Conservation (phyloP, 2,329 filamentous ascomycete genomes). For the Cucurbitaria berberidis region DNA sequence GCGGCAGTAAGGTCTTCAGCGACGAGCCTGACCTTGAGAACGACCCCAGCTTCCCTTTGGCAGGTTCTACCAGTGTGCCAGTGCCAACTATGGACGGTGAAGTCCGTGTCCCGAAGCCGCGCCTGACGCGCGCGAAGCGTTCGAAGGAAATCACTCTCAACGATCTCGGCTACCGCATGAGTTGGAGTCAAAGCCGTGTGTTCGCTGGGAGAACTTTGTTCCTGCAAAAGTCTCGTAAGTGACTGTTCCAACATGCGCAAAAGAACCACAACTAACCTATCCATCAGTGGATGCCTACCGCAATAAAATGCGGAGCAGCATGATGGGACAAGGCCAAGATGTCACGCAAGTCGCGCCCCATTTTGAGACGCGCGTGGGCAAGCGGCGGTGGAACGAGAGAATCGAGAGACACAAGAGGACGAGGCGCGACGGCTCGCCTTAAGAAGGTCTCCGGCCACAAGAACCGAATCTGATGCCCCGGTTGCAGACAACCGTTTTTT, state of each 20-base stretch:
- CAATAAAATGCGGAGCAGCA: constrained; percentile 84
- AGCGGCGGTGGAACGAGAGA: constrained; percentile 65
- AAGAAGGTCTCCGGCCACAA: constrained; percentile 34
- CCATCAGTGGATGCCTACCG: constrained; percentile 86
- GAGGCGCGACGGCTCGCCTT: constrained; percentile 48
- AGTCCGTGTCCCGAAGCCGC: constrained; percentile 75
- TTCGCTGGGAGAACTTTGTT: constrained; percentile 88
- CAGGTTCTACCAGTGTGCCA: constrained; percentile 56
- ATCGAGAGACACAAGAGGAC: constrained; percentile 52
- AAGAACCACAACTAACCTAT: constrained; percentile 31
- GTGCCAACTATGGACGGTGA: constrained; percentile 70
- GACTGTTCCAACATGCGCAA: not conserved
- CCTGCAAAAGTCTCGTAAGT: constrained; percentile 88
- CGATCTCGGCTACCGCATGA: constrained; percentile 92
- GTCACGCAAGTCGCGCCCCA: constrained; percentile 76
- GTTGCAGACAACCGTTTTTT: constrained; percentile 36
- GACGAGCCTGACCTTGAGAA: constrained; percentile 59
- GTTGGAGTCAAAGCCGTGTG: constrained; percentile 91
- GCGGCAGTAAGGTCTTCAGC: constrained; percentile 75
- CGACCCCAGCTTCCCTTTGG: constrained; percentile 52
- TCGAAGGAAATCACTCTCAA: constrained; percentile 89
- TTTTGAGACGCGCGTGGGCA: constrained; percentile 87
- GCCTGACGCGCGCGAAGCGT: constrained; percentile 71
- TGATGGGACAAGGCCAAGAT: constrained; percentile 79
- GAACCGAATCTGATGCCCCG: constrained; percentile 33